Conservation (phyloP, 129 eudicot genomes). For the Pulicaria dysenterica region DNA sequence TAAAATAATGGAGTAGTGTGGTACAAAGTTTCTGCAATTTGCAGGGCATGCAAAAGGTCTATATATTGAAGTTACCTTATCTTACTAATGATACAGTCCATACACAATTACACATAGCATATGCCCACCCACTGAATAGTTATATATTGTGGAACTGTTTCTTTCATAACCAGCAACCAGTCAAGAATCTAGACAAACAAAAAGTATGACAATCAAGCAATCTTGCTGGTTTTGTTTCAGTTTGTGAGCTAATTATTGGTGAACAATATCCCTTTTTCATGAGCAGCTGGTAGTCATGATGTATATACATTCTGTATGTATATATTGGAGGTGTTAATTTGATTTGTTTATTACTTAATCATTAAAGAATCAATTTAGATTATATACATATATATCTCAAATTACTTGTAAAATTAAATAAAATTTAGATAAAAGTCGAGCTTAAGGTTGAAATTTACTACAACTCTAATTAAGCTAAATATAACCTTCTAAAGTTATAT, state of each 20-base stretch:
- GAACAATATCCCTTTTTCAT: background rate
- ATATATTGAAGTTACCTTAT: background rate
- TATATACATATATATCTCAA: background rate
- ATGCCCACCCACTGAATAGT: conserved; percentile 22
- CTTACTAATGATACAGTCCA: conserved; percentile 22
- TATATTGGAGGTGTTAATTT: background rate
- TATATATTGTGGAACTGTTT: background rate
- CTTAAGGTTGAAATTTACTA: too few relatives aligned
- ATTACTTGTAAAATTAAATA: too few relatives aligned
- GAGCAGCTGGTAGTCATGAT: background rate
- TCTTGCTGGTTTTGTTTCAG: background rate
- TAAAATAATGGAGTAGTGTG: conserved; percentile 42
- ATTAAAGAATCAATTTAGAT: too few relatives aligned
- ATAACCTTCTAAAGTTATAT: too few relatives aligned
- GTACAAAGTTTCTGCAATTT: conserved; percentile 38
- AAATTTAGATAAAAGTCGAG: background rate
- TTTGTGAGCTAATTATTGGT: background rate
- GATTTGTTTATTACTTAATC: too few relatives aligned
- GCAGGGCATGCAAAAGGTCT: conserved; percentile 23
- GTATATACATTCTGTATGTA: background rate
- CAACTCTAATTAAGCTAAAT: too few relatives aligned
- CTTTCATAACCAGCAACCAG: conserved; percentile 29
- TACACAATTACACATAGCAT: conserved; percentile 17
- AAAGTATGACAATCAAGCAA: conserved; percentile 28
- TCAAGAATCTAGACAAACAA: conserved; percentile 18